phyloP scores from a whole-genome alignment of 768 basidiomycete genomes.

The Crassisporium funariophilum region DNA sequence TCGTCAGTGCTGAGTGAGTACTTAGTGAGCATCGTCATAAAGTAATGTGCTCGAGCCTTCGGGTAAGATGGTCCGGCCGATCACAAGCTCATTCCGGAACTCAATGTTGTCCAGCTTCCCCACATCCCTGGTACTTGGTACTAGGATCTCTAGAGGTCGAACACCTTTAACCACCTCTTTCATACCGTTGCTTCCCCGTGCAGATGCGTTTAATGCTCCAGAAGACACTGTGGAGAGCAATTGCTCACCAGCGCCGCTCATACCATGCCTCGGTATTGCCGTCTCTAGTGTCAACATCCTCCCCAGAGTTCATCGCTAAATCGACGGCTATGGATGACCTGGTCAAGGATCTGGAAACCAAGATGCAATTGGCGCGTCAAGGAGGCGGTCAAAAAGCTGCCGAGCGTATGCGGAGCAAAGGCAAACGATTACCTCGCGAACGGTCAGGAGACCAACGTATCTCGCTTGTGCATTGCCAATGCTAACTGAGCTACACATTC shows the following conservation, averaged over 20 bases:
- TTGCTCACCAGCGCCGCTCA: slow-evolving; percentile 20
- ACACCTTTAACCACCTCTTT: slow-evolving; percentile 2
- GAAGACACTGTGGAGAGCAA: slow-evolving; percentile 17
- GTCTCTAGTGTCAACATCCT: slow-evolving; percentile 64
- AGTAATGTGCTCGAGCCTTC: neutral
- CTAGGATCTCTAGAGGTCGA: neutral
- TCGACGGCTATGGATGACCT: slow-evolving; percentile 70
- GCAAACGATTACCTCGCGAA: slow-evolving; percentile 84
- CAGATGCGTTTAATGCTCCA: slow-evolving; percentile 22
- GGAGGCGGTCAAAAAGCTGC: slow-evolving; percentile 80
- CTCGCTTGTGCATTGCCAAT: neutral
- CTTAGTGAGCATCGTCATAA: too few species aligned
- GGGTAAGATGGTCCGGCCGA: slow-evolving; percentile 36
- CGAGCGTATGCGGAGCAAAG: slow-evolving; percentile 72
- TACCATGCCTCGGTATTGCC: slow-evolving; percentile 80
- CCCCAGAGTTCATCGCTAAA: slow-evolving; percentile 72
- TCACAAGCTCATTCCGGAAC: slow-evolving; percentile 25
- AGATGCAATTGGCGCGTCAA: slow-evolving; percentile 56
- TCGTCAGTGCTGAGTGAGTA: too few species aligned
- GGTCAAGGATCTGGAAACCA: slow-evolving; percentile 63
- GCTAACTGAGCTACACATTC: neutral
- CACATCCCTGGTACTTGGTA: slow-evolving; percentile 6
- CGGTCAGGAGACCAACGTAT: slow-evolving; percentile 47
- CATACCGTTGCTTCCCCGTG: neutral
- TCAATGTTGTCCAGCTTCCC: neutral